Evolutionary conservation across 73 alveolate genomes (phyloP).

Genomic region (Stentor roeselii): DNA sequence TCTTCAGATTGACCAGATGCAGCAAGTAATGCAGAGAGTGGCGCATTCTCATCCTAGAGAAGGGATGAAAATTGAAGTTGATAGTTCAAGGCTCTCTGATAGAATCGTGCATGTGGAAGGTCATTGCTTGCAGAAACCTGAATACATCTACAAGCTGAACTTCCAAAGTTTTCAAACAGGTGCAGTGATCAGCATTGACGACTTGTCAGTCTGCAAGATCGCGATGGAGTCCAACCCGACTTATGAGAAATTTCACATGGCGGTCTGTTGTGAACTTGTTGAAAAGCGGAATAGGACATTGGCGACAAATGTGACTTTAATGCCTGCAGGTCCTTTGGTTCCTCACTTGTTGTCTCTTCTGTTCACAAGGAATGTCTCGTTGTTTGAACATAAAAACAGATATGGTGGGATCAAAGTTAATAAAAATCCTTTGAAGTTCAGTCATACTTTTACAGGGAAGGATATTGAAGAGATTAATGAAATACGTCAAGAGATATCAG

Average conservation of each 20-base stretch:
- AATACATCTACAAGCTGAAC: neutral
- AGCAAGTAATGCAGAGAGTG: neutral
- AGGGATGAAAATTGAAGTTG: constrained; percentile 19
- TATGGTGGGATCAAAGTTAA: constrained; percentile 4
- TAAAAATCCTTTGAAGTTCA: neutral
- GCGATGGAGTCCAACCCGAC: neutral
- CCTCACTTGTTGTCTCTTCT: neutral
- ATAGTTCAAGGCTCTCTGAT: neutral
- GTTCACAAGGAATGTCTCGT: neutral
- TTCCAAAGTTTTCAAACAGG: constrained; percentile 1
- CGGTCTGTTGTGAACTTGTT: constrained; percentile 7
- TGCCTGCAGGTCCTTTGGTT: neutral
- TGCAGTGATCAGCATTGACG: neutral
- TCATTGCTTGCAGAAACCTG: constrained; percentile 11
- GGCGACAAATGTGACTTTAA: neutral
- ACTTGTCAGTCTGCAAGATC: constrained; percentile 6
- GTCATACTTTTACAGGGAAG: neutral
- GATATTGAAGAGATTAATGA: constrained; percentile 25
- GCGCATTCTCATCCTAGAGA: constrained; percentile 19
- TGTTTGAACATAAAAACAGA: neutral
- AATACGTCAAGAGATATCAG: neutral
- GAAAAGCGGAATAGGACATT: constrained; percentile 2
- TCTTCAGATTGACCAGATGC: neutral
- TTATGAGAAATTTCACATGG: constrained; percentile 3
- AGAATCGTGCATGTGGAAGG: neutral